phyloP scores from a whole-genome alignment of 1,139 yeast species.

The Magnusiomyces ingens region DNA sequence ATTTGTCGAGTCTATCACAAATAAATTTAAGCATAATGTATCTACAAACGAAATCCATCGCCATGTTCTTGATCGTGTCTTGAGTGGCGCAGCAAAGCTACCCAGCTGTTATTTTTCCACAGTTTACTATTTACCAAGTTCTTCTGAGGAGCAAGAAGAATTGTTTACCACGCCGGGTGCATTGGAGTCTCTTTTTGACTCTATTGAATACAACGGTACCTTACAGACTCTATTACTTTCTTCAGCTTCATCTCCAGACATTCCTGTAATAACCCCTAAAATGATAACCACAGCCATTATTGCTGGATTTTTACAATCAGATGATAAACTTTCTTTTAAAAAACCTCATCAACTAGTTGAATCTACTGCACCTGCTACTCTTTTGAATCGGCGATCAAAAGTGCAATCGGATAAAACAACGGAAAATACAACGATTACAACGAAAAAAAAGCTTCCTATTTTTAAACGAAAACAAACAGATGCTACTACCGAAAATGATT shows the following conservation, averaged over 20 bases:
- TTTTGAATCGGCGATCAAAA: constrained; percentile 3
- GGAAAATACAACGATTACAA: constrained; percentile 7
- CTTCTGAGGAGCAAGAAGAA: constrained; percentile 45
- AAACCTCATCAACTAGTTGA: constrained; percentile 37
- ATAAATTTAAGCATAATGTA: constrained; percentile 4
- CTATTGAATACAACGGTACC: constrained; percentile 44
- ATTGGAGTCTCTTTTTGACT: constrained; percentile 38
- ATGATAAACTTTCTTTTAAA: constrained; percentile 36
- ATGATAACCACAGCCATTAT: constrained; percentile 49
- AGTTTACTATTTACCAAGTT: constrained; percentile 47
- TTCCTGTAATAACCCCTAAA: constrained; percentile 39
- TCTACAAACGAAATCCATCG: constrained; percentile 38
- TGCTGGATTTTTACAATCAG: constrained; percentile 51
- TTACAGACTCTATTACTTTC: constrained; percentile 23
- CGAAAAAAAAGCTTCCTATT: constrained; percentile 10
- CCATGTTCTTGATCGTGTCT: constrained; percentile 65
- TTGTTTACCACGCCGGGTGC: constrained; percentile 41
- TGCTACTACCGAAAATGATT: not conserved
- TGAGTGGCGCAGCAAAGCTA: constrained; percentile 48
- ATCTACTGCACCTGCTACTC: constrained; percentile 7
- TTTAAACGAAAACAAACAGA: constrained; percentile 12
- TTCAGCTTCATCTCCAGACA: constrained; percentile 34
- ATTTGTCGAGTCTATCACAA: constrained; percentile 11
- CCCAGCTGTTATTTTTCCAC: constrained; percentile 24
- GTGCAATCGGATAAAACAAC: constrained; percentile 6